Conservation (phyloP, 768 basidiomycete species). For the Hericium coralloides region DNA sequence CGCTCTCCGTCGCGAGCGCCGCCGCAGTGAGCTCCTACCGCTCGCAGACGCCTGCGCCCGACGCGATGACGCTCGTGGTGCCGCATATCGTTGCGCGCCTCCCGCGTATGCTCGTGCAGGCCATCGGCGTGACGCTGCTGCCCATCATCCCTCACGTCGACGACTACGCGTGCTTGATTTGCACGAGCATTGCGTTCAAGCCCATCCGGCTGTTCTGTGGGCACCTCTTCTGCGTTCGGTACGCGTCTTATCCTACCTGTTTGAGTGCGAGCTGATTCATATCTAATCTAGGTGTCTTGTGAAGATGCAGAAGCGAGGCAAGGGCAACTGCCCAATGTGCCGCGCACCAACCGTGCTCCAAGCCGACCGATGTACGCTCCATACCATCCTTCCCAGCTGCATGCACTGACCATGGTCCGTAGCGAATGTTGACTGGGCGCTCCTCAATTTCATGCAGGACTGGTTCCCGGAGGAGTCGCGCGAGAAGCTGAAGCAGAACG, state of each 20-base stretch:
- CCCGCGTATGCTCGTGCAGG: conserved; percentile 65
- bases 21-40: neutral
- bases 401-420: neutral
- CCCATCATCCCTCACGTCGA: conserved; percentile 74
- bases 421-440: conserved; percentile 75
- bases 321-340: conserved; percentile 78
- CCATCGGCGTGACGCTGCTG: conserved; percentile 72
- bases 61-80: neutral
- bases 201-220: conserved; percentile 77
- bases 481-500: conserved; percentile 66
- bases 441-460: conserved; percentile 80
- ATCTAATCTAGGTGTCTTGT: conserved; percentile 50
- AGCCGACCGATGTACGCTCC: conserved; percentile 63
- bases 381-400: neutral
- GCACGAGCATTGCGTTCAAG: conserved; percentile 86
- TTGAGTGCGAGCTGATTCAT: neutral
- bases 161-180: conserved; percentile 84
- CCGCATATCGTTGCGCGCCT: conserved; percentile 28
- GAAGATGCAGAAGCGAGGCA: conserved; percentile 82
- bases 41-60: neutral
- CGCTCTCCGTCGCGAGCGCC: conserved; percentile 9
- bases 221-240: conserved; percentile 72
- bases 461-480: conserved; percentile 87
- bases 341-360: conserved; percentile 65
- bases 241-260: neutral